Conservation (phyloP, 139 green algal species). For the Auxenochlorella protothecoides region DNA sequence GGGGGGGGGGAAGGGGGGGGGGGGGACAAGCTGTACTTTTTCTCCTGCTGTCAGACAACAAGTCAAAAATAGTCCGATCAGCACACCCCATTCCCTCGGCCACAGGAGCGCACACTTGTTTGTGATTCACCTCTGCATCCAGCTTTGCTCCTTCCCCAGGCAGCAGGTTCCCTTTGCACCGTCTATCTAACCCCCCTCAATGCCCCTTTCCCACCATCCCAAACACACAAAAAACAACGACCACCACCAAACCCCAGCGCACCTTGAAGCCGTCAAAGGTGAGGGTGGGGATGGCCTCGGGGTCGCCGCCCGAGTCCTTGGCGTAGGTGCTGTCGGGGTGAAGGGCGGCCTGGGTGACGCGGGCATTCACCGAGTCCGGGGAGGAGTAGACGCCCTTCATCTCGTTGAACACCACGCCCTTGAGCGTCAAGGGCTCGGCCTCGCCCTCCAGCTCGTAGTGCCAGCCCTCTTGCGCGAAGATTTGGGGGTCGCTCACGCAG, state of each 20-base stretch:
- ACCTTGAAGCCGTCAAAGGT: slow-evolving; percentile 91
- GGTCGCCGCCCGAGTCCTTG: slow-evolving; percentile 89
- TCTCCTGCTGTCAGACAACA: too few relatives aligned
- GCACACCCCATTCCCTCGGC: too few relatives aligned
- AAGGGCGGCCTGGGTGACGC: slow-evolving; percentile 63
- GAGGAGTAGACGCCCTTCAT: slow-evolving; percentile 99
- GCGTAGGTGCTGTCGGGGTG: slow-evolving; percentile 83
- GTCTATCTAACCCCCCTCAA: neutral
- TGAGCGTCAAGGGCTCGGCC: slow-evolving; percentile 67
- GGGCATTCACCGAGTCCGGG: slow-evolving; percentile 80
- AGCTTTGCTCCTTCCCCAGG: too few relatives aligned
- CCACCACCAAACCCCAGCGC: neutral
- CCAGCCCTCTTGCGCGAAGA: slow-evolving; percentile 88
- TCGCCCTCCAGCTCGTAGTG: slow-evolving; percentile 77
- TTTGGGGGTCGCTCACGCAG: slow-evolving; percentile 73
- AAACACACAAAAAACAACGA: neutral
- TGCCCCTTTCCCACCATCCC: neutral
- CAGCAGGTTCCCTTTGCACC: too few relatives aligned
- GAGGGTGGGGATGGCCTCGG: slow-evolving; percentile 80
- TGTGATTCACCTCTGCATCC: too few relatives aligned
- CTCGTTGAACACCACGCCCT: slow-evolving; percentile 99
- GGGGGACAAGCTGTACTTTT: too few relatives aligned
- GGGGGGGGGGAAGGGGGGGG: neutral
- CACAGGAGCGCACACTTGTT: too few relatives aligned
- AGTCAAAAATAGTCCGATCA: too few relatives aligned